Percentiles rank a stretch among this genome's conserved stretches.
These are phyloP conservation scores for Entelexis sorbosivorans DNA, from an alignment of 1,139 yeast species.

Conservation along the genomic window DNA sequence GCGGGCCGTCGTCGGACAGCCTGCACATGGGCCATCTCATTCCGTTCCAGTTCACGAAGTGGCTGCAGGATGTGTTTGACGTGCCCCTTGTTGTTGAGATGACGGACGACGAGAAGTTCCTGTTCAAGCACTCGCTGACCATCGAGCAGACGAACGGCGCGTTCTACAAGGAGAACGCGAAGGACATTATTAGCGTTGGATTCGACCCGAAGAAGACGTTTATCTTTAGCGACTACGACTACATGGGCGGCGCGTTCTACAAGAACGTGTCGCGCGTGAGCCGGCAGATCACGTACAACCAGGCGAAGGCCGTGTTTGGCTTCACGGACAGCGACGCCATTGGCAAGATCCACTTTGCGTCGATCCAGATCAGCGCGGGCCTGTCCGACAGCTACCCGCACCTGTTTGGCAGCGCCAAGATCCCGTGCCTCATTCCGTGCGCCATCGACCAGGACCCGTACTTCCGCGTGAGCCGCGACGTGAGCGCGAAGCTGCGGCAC, in stretches of 20 bases:
- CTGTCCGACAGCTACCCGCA: conserved; percentile 95
- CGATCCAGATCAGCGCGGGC: conserved; percentile 90
- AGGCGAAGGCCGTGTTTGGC: conserved; percentile 97
- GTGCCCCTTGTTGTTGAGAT: conserved; percentile 91
- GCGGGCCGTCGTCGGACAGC: conserved; percentile 93
- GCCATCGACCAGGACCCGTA: conserved; percentile 99
- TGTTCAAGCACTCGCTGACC: conserved; percentile 82
- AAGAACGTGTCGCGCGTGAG: conserved; percentile 92
- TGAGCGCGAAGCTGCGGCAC: conserved; percentile 82
- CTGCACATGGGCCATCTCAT: conserved; percentile 97
- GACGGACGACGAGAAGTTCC: conserved; percentile 95
- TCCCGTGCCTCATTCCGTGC: conserved; percentile 93
- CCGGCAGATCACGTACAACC: conserved; percentile 88
- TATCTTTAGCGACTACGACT: conserved; percentile 81
- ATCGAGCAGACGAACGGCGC: conserved; percentile 69
- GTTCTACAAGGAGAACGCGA: conserved; percentile 72
- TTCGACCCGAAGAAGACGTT: conserved; percentile 91
- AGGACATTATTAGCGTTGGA: conserved; percentile 90
- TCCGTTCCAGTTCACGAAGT: conserved; percentile 89
- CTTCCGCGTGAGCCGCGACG: conserved; percentile 95
- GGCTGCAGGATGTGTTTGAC: conserved; percentile 97
- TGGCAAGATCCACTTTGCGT: conserved; percentile 91
- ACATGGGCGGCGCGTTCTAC: conserved; percentile 89
- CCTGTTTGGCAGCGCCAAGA: conserved; percentile 71
- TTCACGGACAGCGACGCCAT: conserved; percentile 90